These are phyloP conservation scores for Kitagawia praeruptora DNA, from an alignment of 129 eudicot species.

Conservation along the genomic window DNA sequence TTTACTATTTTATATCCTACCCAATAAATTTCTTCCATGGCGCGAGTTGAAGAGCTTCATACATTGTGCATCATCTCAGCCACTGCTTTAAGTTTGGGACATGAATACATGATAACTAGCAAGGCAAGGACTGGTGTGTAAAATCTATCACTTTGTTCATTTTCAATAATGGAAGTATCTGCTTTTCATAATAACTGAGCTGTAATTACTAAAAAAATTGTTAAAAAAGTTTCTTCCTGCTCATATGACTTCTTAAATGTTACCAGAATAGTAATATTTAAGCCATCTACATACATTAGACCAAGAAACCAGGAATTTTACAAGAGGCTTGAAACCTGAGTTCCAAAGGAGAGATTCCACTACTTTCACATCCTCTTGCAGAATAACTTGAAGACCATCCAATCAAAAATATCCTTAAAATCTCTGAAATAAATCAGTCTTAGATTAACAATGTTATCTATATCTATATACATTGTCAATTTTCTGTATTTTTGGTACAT, in stretches of 20 bases:
- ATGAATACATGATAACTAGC: constrained; percentile 33
- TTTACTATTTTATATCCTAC: constrained; percentile 32
- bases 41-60: constrained; percentile 38
- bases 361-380: constrained; percentile 41
- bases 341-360: constrained; percentile 46
- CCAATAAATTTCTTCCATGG: constrained; percentile 21
- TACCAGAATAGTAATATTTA: neutral
- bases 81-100: constrained; percentile 43
- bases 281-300: constrained; percentile 42
- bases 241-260: neutral
- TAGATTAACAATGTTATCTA: neutral
- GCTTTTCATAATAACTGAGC: constrained; percentile 45
- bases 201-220: constrained; percentile 20
- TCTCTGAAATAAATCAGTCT: constrained; percentile 37
- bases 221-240: constrained; percentile 1
- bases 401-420: constrained; percentile 49
- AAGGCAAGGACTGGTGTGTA: constrained; percentile 42
- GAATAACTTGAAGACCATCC: constrained; percentile 38
- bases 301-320: constrained; percentile 53
- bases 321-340: constrained; percentile 15
- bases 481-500: neutral
- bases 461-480: too few relatives aligned
- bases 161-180: constrained; percentile 31
- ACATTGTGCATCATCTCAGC: constrained; percentile 64
- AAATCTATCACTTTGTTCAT: constrained; percentile 33